These are phyloP conservation scores for Tardiomyces digboiensis DNA, from an alignment of 1,139 yeast species.

Conservation along the genomic window DNA sequence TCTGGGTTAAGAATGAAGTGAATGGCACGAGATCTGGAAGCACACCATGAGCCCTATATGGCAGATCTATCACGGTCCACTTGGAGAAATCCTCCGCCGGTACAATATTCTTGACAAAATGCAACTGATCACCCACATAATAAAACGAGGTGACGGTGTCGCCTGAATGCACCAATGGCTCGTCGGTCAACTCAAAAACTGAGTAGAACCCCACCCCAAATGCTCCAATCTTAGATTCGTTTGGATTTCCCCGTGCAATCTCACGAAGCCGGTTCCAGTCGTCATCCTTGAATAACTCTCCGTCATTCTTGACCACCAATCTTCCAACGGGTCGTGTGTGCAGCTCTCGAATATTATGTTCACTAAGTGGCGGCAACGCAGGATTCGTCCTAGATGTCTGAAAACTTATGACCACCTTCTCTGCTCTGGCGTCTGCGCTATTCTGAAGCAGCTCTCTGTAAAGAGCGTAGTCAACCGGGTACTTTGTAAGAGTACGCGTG, in stretches of 20 bases:
- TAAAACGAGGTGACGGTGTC: conserved; percentile 28
- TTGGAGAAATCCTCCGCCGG: conserved; percentile 14
- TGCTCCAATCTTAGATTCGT: conserved; percentile 98
- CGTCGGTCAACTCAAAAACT: conserved; percentile 91
- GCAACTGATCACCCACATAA: conserved; percentile 31
- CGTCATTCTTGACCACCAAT: conserved; percentile 28
- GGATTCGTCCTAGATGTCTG: conserved; percentile 7
- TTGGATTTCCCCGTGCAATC: conserved; percentile 46
- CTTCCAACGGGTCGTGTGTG: conserved; percentile 21
- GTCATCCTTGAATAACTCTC: conserved; percentile 26
- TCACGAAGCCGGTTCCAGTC: conserved; percentile 33
- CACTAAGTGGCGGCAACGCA: conserved; percentile 1
- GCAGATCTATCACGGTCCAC: conserved; percentile 32
- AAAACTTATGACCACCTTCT: conserved; percentile 26
- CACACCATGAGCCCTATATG: conserved; percentile 22
- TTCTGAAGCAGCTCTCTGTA: conserved; percentile 32
- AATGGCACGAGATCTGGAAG: conserved; percentile 27
- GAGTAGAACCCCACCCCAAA: conserved; percentile 99
- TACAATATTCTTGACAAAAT: conserved; percentile 21
- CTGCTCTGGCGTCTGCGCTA: conserved; percentile 33
- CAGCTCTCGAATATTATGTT: conserved; percentile 14
- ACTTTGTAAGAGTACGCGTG: conserved; percentile 32
- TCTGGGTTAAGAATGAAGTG: conserved; percentile 31
- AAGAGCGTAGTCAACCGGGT: conserved; percentile 33
- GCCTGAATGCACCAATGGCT: conserved; percentile 34